phyloP scores from a whole-genome alignment of 208 protist species.

The Acanthamoeba triangularis region DNA sequence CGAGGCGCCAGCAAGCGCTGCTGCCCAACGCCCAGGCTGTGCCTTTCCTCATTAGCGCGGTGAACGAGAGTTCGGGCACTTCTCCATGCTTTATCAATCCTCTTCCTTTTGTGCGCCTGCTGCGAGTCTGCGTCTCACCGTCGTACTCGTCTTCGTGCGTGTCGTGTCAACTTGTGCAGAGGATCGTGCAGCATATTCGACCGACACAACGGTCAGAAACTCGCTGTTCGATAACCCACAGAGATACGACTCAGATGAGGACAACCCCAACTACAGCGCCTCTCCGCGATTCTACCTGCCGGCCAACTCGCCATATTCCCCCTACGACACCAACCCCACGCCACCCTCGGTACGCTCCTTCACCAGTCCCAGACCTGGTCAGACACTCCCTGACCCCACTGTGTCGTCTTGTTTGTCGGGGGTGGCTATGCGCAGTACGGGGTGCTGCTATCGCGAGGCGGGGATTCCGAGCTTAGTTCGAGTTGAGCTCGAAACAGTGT shows the following conservation, averaged over 20 bases:
- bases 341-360: background rate
- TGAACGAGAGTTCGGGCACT: constrained; percentile 20
- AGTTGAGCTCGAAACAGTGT: background rate
- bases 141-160: background rate
- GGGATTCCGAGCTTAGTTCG: background rate
- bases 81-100: background rate
- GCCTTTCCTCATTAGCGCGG: background rate
- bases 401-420: background rate
- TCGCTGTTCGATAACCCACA: constrained; percentile 65
- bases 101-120: too few relatives aligned
- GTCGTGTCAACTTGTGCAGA: background rate
- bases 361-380: background rate
- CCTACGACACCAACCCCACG: constrained; percentile 44
- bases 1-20: background rate
- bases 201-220: background rate
- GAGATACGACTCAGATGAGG: constrained; percentile 54
- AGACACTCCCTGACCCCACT: too few relatives aligned
- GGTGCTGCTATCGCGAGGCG: background rate
- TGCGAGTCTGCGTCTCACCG: too few relatives aligned
- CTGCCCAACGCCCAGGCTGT: background rate
- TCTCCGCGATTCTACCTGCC: constrained; percentile 18
- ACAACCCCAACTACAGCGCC: constrained; percentile 12
- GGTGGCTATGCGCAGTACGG: background rate
- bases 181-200: background rate
- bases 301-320: constrained; percentile 21